phyloP scores from a whole-genome alignment of 805 yeast genomes.

The Cyberlindnera xishuangbannaensis region DNA sequence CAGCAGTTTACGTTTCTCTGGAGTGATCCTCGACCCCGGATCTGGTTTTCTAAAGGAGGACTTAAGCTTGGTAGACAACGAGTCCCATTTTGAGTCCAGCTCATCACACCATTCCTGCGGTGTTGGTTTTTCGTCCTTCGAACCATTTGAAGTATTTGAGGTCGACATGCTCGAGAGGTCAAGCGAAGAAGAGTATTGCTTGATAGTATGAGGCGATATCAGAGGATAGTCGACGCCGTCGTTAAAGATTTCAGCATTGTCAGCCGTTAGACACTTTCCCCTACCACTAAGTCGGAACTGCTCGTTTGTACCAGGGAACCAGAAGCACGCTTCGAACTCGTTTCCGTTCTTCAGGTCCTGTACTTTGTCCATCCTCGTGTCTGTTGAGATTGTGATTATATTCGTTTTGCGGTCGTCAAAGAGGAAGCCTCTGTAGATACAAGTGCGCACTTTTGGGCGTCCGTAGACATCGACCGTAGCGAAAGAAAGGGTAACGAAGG shows the following conservation, averaged over 20 bases:
- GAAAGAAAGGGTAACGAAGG: slow-evolving; percentile 59
- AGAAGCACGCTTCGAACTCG: slow-evolving; percentile 70
- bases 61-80: slow-evolving; percentile 51
- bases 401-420: slow-evolving; percentile 65
- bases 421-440: slow-evolving; percentile 68
- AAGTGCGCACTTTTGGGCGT: slow-evolving; percentile 62
- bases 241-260: slow-evolving; percentile 12
- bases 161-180: slow-evolving; percentile 22
- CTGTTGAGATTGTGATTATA: slow-evolving; percentile 65
- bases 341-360: slow-evolving; percentile 42
- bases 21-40: slow-evolving; percentile 57
- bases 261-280: slow-evolving; percentile 40
- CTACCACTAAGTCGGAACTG: slow-evolving; percentile 72
- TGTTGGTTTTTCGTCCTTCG: slow-evolving; percentile 13
- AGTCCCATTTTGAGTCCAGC: slow-evolving; percentile 55
- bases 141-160: slow-evolving; percentile 30
- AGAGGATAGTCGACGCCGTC: slow-evolving; percentile 24
- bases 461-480: slow-evolving; percentile 55
- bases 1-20: slow-evolving; percentile 47
- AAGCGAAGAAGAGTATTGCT: slow-evolving; percentile 18
- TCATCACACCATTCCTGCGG: slow-evolving; percentile 65
- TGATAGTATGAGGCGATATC: slow-evolving; percentile 25
- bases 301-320: slow-evolving; percentile 53
- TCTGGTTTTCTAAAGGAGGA: slow-evolving; percentile 67
- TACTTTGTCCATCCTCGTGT: slow-evolving; percentile 60